Evolutionary conservation across 2,329 filamentous ascomycete species (phyloP).

Genomic region (Cercospora berteroae): DNA sequence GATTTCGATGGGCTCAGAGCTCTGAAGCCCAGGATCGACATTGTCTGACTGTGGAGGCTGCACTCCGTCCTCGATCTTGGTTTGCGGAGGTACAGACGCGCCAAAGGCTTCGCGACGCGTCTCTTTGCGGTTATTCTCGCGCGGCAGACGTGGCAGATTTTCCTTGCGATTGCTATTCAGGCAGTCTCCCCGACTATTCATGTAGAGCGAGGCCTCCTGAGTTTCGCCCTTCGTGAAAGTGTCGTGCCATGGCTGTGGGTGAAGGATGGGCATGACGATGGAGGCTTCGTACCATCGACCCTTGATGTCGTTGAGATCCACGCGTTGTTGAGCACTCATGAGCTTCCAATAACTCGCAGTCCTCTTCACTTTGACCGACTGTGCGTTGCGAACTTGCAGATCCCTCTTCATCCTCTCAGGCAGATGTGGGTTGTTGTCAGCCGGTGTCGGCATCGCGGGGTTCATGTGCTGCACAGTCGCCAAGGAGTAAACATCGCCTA

Average conservation of each 20-base stretch:
- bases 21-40: constrained; percentile 23
- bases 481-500: constrained; percentile 55
- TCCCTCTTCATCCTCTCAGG: constrained; percentile 54
- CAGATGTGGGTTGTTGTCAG: constrained; percentile 43
- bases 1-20: constrained; percentile 27
- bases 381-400: constrained; percentile 49
- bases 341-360: constrained; percentile 47
- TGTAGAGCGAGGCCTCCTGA: constrained; percentile 36
- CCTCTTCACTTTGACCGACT: constrained; percentile 41
- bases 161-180: constrained; percentile 32
- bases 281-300: constrained; percentile 62
- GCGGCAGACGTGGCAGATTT: constrained; percentile 32
- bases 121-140: constrained; percentile 33
- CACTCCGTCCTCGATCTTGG: constrained; percentile 42
- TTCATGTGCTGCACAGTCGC: constrained; percentile 41
- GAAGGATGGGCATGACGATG: constrained; percentile 47
- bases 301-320: constrained; percentile 52
- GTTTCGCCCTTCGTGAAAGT: constrained; percentile 34
- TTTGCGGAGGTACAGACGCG: constrained; percentile 40
- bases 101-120: constrained; percentile 46
- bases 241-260: constrained; percentile 30
- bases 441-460: constrained; percentile 38
- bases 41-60: constrained; percentile 33
- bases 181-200: constrained; percentile 40
- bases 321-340: constrained; percentile 31